Conservation (phyloP, 768 basidiomycete species). For the Clathrus columnatus region DNA sequence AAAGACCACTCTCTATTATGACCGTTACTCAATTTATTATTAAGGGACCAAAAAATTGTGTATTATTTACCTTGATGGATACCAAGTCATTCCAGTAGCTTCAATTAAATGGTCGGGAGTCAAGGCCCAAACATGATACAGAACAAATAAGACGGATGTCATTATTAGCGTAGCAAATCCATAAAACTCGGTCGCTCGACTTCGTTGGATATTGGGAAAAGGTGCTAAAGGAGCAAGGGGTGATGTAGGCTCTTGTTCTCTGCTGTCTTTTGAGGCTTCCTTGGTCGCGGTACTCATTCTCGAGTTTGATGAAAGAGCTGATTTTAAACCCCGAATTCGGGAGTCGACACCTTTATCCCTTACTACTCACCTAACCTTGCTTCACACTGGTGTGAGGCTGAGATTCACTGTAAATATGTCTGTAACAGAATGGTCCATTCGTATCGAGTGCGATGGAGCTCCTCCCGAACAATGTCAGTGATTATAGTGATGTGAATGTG, state of each 20-base stretch:
- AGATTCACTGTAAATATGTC: neutral
- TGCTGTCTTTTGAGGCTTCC: no score
- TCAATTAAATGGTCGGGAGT: slow-evolving; percentile 64
- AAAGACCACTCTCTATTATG: slow-evolving; percentile 71
- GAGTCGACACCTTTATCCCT: neutral
- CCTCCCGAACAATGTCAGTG: neutral
- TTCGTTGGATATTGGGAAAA: slow-evolving; percentile 37
- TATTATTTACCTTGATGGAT: slow-evolving; percentile 64
- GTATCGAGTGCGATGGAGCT: neutral
- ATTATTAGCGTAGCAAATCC: slow-evolving; percentile 85
- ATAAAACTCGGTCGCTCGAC: slow-evolving; percentile 77
- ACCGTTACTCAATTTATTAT: neutral
- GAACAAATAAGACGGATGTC: slow-evolving; percentile 58
- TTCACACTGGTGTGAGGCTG: neutral
- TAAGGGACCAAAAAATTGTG: neutral
- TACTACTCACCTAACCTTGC: neutral
- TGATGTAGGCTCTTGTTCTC: slow-evolving; percentile 29
- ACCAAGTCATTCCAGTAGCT: slow-evolving; percentile 69
- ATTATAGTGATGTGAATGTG: neutral
- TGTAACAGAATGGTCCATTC: neutral
- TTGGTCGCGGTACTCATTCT: no score
- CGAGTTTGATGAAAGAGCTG: slow-evolving; percentile 2
- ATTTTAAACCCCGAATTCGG: neutral
- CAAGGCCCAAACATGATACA: slow-evolving; percentile 75
- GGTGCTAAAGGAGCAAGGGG: slow-evolving; percentile 37